Percentiles rank a stretch among this genome's conserved stretches.
phyloP scores from a whole-genome alignment of 495 filamentous ascomycete species.

The Xylaria venustula region DNA sequence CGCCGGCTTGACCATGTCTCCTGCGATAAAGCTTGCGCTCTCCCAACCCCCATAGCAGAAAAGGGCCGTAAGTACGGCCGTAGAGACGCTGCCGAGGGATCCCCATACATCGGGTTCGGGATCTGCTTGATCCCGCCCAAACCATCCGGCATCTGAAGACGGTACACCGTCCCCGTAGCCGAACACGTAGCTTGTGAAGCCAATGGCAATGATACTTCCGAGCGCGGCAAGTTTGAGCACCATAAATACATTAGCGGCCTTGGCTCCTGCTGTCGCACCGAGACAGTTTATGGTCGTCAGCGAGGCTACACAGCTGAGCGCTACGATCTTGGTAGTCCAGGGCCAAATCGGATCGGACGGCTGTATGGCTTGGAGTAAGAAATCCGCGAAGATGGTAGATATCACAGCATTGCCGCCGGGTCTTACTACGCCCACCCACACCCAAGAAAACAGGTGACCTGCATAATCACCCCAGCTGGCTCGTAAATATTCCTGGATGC shows the following conservation, averaged over 20 bases:
- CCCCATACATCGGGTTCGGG: slow-evolving; percentile 10
- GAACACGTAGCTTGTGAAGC: slow-evolving; percentile 9
- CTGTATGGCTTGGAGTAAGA: slow-evolving; percentile 17
- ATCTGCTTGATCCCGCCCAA: slow-evolving; percentile 1
- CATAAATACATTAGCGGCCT: slow-evolving; percentile 16
- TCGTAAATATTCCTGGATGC: slow-evolving; percentile 44
- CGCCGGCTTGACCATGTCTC: slow-evolving; percentile 31
- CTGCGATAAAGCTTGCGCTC: slow-evolving; percentile 31
- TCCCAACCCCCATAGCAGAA: slow-evolving; percentile 33
- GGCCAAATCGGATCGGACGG: slow-evolving; percentile 12
- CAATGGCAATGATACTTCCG: slow-evolving; percentile 16
- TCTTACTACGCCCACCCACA: slow-evolving; percentile 35
- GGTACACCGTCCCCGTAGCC: slow-evolving; percentile 17
- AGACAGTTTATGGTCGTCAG: slow-evolving; percentile 23
- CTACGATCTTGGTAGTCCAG: slow-evolving; percentile 29
- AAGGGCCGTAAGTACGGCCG: slow-evolving; percentile 22
- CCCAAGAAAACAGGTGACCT: slow-evolving; percentile 37
- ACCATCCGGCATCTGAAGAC: slow-evolving; percentile 9
- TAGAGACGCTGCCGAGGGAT: slow-evolving; percentile 17
- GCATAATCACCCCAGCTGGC: slow-evolving; percentile 32
- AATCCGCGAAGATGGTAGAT: slow-evolving; percentile 36
- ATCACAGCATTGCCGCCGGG: slow-evolving; percentile 24
- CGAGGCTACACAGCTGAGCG: slow-evolving; percentile 25
- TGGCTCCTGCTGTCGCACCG: slow-evolving; percentile 20
- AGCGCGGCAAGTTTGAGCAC: slow-evolving; percentile 18